phyloP scores from a whole-genome alignment of 257 asterid genomes.

The Plectranthus barbatus region DNA sequence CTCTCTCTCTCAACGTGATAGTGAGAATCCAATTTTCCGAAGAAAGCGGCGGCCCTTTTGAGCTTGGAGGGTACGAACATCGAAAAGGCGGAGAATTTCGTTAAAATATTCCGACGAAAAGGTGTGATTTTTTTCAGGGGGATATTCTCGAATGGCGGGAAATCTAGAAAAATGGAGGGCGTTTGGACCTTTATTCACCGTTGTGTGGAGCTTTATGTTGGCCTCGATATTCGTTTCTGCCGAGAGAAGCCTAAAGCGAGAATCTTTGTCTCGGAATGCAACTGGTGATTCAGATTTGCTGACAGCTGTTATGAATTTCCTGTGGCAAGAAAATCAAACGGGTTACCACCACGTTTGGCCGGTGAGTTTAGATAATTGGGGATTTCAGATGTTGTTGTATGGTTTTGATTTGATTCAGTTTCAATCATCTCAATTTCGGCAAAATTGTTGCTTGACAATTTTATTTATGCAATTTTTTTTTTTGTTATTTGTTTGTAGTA shows the following conservation, averaged over 20 bases:
- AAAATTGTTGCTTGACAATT: neutral
- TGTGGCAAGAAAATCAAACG: slow-evolving; percentile 60
- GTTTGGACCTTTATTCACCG: slow-evolving; percentile 47
- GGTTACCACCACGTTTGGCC: slow-evolving; percentile 96
- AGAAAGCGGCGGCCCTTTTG: slow-evolving; percentile 12
- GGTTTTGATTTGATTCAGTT: neutral
- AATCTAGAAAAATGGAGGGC: slow-evolving; percentile 47
- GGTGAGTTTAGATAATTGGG: slow-evolving; percentile 41
- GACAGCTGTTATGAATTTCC: slow-evolving; percentile 34
- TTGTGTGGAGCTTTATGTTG: slow-evolving; percentile 64
- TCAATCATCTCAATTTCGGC: neutral
- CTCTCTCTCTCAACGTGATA: neutral
- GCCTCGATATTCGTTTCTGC: slow-evolving; percentile 82
- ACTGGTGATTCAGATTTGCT: slow-evolving; percentile 28
- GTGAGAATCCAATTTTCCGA: neutral
- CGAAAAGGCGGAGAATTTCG: neutral
- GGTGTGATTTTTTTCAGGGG: slow-evolving; percentile 6
- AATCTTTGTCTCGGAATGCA: slow-evolving; percentile 19
- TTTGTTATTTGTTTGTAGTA: neutral
- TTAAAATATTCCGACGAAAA: slow-evolving; percentile 7
- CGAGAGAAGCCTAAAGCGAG: slow-evolving; percentile 60
- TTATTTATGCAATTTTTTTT: slow-evolving; percentile 8
- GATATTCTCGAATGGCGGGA: slow-evolving; percentile 40
- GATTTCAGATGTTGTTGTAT: neutral
- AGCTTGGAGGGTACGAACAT: neutral